phyloP scores from a whole-genome alignment of 768 basidiomycete genomes.

The Lentinula boryana region DNA sequence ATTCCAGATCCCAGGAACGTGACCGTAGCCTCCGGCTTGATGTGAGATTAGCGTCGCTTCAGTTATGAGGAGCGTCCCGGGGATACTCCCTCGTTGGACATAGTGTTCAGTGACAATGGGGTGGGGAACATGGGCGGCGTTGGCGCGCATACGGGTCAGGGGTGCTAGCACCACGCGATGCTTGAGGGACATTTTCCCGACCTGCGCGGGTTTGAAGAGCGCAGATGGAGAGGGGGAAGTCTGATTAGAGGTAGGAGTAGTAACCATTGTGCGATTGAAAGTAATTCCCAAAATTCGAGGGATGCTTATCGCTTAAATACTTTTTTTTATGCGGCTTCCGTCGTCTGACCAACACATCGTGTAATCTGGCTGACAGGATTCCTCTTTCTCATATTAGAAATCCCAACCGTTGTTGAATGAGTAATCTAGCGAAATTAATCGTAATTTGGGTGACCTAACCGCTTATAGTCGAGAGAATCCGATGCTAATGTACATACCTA shows the following conservation, averaged over 20 bases:
- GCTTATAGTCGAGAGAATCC: not conserved
- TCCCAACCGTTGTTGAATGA: not conserved
- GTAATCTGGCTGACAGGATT: not conserved
- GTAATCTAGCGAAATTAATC: not conserved
- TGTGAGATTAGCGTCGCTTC: slow-evolving; percentile 33
- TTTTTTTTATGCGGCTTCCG: not conserved
- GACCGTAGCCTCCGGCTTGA: slow-evolving; percentile 15
- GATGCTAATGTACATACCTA: too few species aligned
- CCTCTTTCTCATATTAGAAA: not conserved
- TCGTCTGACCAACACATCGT: not conserved
- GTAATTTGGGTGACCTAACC: not conserved
- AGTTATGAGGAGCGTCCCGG: slow-evolving; percentile 31
- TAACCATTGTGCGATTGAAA: not conserved
- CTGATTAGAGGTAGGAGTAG: not conserved
- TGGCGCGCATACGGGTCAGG: slow-evolving; percentile 24
- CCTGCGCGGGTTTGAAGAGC: slow-evolving; percentile 23
- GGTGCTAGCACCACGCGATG: slow-evolving; percentile 31
- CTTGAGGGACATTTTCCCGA: slow-evolving; percentile 19
- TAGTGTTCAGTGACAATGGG: slow-evolving; percentile 23
- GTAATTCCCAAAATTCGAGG: not conserved
- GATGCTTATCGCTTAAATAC: not conserved
- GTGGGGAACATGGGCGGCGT: slow-evolving; percentile 15
- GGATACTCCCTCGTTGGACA: slow-evolving; percentile 20
- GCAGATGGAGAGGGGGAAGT: not conserved
- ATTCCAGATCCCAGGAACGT: slow-evolving; percentile 17